Evolutionary conservation across 495 filamentous ascomycete genomes (phyloP).

Genomic region (Ascodesmis nigricans): DNA sequence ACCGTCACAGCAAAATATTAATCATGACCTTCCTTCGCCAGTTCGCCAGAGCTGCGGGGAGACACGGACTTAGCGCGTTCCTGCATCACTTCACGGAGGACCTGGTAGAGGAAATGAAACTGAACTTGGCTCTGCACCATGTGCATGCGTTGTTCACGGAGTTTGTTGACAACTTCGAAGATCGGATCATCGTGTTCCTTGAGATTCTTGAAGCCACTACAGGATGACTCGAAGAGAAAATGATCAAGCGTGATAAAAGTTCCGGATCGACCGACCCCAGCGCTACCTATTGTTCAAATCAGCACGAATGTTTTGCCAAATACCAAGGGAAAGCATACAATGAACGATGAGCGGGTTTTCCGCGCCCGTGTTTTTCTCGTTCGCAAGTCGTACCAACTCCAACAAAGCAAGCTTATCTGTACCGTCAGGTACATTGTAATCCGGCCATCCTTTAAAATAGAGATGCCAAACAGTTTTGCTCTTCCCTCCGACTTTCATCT

Average conservation of each 20-base stretch:
- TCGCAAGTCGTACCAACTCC: constrained; percentile 52
- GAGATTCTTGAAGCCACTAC: constrained; percentile 30
- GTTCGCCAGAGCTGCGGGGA: too few species aligned
- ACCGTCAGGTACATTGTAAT: constrained; percentile 69
- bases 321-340: constrained; percentile 17
- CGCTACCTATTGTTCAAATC: constrained; percentile 22
- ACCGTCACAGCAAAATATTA: too few species aligned
- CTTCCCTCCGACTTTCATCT: constrained; percentile 33
- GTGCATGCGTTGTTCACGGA: constrained; percentile 75
- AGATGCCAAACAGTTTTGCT: constrained; percentile 69
- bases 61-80: too few species aligned
- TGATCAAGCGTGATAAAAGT: constrained; percentile 92
- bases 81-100: constrained; percentile 55
- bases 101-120: constrained; percentile 74
- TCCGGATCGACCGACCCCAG: constrained; percentile 80
- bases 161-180: constrained; percentile 52
- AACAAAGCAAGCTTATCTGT: constrained; percentile 60
- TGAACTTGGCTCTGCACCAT: constrained; percentile 91
- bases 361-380: constrained; percentile 37
- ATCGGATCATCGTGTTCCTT: constrained; percentile 27
- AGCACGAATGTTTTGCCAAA: constrained; percentile 1
- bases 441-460: constrained; percentile 81
- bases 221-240: constrained; percentile 58
- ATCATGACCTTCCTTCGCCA: too few species aligned
- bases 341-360: constrained; percentile 73